A percentile compares a stretch with the other conserved stretches of the same genome.
Evolutionary conservation across 2,329 filamentous ascomycete genomes (phyloP).

Genomic region (Amesomyces nigricolor): DNA sequence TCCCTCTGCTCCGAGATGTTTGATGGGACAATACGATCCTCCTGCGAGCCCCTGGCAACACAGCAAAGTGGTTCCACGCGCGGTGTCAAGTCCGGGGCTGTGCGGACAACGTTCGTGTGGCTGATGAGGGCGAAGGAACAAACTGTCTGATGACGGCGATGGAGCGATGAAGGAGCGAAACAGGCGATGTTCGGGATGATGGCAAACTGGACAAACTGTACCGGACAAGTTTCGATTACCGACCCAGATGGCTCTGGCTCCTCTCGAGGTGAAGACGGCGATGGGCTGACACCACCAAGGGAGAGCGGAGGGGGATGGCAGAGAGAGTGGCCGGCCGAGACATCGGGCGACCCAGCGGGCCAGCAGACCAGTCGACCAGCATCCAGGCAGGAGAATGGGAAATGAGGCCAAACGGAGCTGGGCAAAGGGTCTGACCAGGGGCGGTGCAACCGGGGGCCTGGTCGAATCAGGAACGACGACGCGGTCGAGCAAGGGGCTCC

Average conservation of each 20-base stretch:
- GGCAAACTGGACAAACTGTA: constrained; percentile 8
- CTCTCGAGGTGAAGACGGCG: background rate
- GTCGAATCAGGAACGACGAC: constrained; percentile 25
- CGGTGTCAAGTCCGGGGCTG: constrained; percentile 10
- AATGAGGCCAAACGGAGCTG: constrained; percentile 20
- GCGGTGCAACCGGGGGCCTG: constrained; percentile 15
- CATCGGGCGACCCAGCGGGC: constrained; percentile 13
- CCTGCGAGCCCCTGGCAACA: constrained; percentile 21
- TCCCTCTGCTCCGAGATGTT: constrained; percentile 8
- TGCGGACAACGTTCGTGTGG: constrained; percentile 6
- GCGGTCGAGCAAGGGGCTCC: constrained; percentile 13
- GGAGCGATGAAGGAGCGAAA: background rate
- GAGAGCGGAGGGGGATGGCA: constrained; percentile 13
- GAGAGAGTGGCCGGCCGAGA: constrained; percentile 4
- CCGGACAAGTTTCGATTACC: constrained; percentile 8
- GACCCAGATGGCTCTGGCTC: too few species aligned
- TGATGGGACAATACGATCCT: constrained; percentile 17
- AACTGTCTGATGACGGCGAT: background rate
- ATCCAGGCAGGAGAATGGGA: constrained; percentile 15
- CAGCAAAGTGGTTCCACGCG: constrained; percentile 2
- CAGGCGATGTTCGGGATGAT: background rate
- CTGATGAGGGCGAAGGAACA: background rate
- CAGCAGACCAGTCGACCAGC: constrained; percentile 4
- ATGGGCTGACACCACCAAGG: constrained; percentile 6
- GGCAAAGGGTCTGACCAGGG: constrained; percentile 20